Conservation (phyloP, 2,329 filamentous ascomycete species). For the Lachnellula hyalina region DNA sequence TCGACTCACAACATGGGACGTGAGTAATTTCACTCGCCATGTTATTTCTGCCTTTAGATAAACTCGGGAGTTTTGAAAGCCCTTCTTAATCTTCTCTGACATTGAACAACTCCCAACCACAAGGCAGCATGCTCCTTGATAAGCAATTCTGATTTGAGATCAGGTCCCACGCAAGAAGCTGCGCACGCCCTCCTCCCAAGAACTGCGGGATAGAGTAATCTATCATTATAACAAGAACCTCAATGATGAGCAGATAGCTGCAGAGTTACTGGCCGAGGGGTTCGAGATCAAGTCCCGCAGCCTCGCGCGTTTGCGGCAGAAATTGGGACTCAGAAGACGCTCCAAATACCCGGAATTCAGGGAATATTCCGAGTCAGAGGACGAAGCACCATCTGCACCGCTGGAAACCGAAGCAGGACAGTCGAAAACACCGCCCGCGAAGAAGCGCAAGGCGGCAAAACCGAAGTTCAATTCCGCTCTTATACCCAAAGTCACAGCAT, state of each 20-base stretch:
- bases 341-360: slow-evolving; percentile 27
- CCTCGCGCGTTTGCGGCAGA: slow-evolving; percentile 25
- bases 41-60: too few species aligned
- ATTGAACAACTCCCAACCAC: too few species aligned
- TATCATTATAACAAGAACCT: slow-evolving; percentile 30
- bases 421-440: slow-evolving; percentile 8
- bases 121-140: too few species aligned
- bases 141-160: too few species aligned
- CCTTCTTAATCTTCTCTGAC: too few species aligned
- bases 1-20: slow-evolving; percentile 25
- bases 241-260: slow-evolving; percentile 27
- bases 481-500: slow-evolving; percentile 51
- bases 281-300: slow-evolving; percentile 26
- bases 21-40: neutral
- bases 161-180: slow-evolving; percentile 21
- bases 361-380: slow-evolving; percentile 22
- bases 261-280: slow-evolving; percentile 22
- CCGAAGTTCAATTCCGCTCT: slow-evolving; percentile 22
- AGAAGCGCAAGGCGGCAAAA: slow-evolving; percentile 13
- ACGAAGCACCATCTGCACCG: slow-evolving; percentile 8
- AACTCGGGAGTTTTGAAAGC: too few species aligned
- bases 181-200: slow-evolving; percentile 19
- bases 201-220: slow-evolving; percentile 21
- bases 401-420: slow-evolving; percentile 2
- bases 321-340: slow-evolving; percentile 27